Percentiles rank a stretch among this genome's conserved stretches.
These are phyloP conservation scores for Dicorynia guianensis DNA, from an alignment of 306 rosid species.

Conservation along the genomic window DNA sequence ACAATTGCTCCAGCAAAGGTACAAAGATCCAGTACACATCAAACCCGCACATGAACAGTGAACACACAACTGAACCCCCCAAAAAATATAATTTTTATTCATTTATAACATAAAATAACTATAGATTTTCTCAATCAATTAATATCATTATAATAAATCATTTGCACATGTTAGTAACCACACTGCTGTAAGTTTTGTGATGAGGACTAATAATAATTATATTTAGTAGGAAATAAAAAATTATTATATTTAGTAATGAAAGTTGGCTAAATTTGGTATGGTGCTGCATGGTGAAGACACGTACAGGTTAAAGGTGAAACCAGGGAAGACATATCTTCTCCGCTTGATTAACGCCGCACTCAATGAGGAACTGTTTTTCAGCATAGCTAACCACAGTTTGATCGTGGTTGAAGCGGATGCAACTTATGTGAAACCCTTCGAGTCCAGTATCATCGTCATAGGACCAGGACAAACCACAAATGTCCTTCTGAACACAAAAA, in stretches of 20 bases:
- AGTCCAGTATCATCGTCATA: slow-evolving; percentile 49
- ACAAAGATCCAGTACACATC: background rate
- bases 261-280: slow-evolving; percentile 5
- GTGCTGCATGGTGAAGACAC: slow-evolving; percentile 51
- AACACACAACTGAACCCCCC: too few species aligned
- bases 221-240: too few species aligned
- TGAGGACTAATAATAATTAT: too few species aligned
- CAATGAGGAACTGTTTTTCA: slow-evolving; percentile 80
- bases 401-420: slow-evolving; percentile 77
- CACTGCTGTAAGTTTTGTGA: too few species aligned
- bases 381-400: slow-evolving; percentile 78
- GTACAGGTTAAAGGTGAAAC: slow-evolving; percentile 65
- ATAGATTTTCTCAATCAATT: too few species aligned
- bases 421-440: slow-evolving; percentile 62
- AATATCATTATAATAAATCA: too few species aligned
- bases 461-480: slow-evolving; percentile 79
- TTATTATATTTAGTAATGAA: background rate
- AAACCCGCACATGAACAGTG: too few species aligned
- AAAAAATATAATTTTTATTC: too few species aligned
- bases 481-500: slow-evolving; percentile 61
- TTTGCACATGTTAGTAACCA: too few species aligned
- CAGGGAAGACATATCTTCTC: slow-evolving; percentile 75
- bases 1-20: slow-evolving; percentile 69
- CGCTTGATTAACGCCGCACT: slow-evolving; percentile 84
- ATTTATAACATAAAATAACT: too few species aligned